Conservation (phyloP, 139 green algal species). For the Tetraselmis striata region DNA sequence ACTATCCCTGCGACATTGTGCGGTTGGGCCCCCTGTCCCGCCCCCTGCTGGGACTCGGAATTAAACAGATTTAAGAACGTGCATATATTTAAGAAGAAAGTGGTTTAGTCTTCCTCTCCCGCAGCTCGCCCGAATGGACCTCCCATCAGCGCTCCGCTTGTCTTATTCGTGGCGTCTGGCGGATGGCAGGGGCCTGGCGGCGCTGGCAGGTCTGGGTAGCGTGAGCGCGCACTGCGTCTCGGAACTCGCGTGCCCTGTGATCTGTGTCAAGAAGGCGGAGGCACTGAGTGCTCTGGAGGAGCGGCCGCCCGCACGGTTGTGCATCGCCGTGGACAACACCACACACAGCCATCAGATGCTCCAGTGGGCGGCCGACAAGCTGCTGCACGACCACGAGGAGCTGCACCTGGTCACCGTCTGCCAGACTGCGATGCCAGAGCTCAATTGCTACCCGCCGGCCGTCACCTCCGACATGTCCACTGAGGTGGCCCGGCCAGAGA, state of each 20-base stretch:
- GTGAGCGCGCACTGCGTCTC: background rate
- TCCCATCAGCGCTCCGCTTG: too few species aligned
- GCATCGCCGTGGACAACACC: background rate
- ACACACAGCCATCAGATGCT: background rate
- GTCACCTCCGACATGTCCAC: background rate
- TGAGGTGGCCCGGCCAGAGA: background rate
- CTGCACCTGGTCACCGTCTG: background rate
- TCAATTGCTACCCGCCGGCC: background rate
- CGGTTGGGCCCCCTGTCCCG: too few species aligned
- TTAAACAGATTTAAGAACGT: too few species aligned
- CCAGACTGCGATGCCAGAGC: background rate
- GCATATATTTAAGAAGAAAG: too few species aligned
- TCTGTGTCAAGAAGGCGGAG: background rate
- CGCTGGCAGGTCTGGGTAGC: background rate
- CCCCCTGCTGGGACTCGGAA: too few species aligned
- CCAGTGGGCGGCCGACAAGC: background rate
- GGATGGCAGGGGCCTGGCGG: background rate
- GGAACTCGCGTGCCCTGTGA: background rate
- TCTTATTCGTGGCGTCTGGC: too few species aligned
- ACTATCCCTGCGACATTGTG: too few species aligned
- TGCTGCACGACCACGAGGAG: background rate
- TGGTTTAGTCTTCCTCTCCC: too few species aligned
- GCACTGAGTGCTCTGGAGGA: background rate
- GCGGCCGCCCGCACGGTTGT: background rate
- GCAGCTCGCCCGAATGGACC: too few species aligned